phyloP scores from a whole-genome alignment of 148 eudicot species.

The Amaranthus palmeri region DNA sequence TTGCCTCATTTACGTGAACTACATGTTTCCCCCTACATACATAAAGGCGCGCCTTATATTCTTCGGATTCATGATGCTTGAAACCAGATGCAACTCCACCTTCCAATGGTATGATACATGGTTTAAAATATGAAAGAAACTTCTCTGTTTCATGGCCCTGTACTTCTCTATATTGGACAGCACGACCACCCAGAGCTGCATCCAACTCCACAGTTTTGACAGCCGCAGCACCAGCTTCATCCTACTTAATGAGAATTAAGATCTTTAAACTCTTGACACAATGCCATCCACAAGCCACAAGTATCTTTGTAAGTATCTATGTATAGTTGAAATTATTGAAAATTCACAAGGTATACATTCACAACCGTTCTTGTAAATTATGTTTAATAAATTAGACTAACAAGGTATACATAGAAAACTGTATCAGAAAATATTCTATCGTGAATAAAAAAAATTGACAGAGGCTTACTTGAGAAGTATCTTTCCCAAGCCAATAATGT shows the following conservation, averaged over 20 bases:
- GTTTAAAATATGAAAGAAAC: constrained; percentile 95
- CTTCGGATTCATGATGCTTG: constrained; percentile 68
- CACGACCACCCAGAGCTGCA: constrained; percentile 94
- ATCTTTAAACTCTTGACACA: constrained; percentile 17
- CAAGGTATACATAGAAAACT: no score
- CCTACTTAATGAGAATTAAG: constrained; percentile 41
- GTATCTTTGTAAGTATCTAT: neutral
- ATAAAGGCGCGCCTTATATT: constrained; percentile 58
- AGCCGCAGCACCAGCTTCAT: constrained; percentile 92
- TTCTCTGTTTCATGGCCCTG: constrained; percentile 99
- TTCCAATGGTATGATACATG: constrained; percentile 93
- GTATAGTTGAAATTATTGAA: neutral
- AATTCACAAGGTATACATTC: neutral
- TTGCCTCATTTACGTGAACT: constrained; percentile 87
- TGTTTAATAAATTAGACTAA: neutral
- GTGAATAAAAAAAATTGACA: neutral
- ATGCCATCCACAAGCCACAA: neutral
- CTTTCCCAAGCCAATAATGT: constrained; percentile 98
- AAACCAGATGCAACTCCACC: constrained; percentile 87
- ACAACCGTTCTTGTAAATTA: neutral
- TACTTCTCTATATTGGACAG: constrained; percentile 94
- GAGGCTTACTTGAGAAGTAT: constrained; percentile 72
- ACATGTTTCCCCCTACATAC: constrained; percentile 94
- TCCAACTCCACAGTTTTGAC: constrained; percentile 88
- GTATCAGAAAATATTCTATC: no score